Base-by-base conservation (phyloP, 768 basidiomycete species). In the Boletus sensibilis region DNA sequence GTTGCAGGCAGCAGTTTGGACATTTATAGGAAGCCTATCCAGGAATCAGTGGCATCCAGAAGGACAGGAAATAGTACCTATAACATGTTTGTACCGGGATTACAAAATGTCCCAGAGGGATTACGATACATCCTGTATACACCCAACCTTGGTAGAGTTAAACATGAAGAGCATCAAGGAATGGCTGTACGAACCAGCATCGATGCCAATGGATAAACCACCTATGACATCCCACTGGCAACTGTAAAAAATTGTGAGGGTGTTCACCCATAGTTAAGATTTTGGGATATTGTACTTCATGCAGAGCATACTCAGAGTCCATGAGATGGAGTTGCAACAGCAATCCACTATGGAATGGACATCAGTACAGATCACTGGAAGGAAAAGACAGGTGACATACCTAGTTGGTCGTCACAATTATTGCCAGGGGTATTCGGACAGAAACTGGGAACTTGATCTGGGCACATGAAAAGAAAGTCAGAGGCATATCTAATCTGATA, bases 301-400 rank as follows among this genome's bases (percentile, higher is more conserved):
- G 44, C 68, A 69, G 7, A 69, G 55, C 68, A 67, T 69, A 44
- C 65, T 67, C 35, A 69, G 41, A 27, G 60, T 61, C 50, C 58
- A 69, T 7, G 68, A 63, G 23, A 69, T 56, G 6, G 68, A 67
- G 41, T 69, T 69, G 33, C 68, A 69, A 40, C 68, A 69, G 37
- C 68, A 48, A 67, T 60, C 54, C 42, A 53, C 68, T 69, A 18
- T 3, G 7, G 33, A 37, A 41, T 43, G 12, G 39, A 18, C 25
- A 34, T 39, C 21, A 45, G 35, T 14, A 40, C 13, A 34, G 25
- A 43, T 13, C 4, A 23, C 34, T 6, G 31, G 27, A 23, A 5
- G 39, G 20, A 25, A 39, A n/a, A 47, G 14, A 27, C 25, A 27
- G 10, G 11, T 25, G 18, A 39, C 58, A 21, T 39, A 69, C 68